These are phyloP conservation scores for Xylaria sp. DNA, from an alignment of 2,329 filamentous ascomycete genomes.

Conservation along the genomic window DNA sequence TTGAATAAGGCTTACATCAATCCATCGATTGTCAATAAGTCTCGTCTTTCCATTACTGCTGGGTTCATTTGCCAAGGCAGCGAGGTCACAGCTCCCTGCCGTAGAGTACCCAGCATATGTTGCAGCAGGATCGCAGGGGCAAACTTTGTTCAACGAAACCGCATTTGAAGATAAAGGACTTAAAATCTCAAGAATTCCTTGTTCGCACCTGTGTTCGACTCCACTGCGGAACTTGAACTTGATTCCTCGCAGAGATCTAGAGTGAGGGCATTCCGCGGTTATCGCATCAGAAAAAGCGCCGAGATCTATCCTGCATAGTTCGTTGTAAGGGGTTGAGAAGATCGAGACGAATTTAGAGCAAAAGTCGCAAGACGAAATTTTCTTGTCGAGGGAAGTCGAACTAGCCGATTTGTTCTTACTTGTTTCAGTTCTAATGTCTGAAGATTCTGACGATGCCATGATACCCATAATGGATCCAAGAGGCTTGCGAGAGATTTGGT, in stretches of 20 bases:
- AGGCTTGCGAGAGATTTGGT: background rate
- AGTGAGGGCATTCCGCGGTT: background rate
- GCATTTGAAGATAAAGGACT: background rate
- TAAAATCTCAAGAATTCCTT: background rate
- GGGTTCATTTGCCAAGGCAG: background rate
- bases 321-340: background rate
- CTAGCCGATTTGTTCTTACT: background rate
- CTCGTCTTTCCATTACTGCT: background rate
- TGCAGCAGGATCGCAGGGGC: background rate
- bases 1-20: background rate
- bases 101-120: background rate
- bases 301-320: background rate
- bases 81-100: background rate
- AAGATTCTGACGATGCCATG: background rate
- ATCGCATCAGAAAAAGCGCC: background rate
- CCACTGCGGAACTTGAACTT: background rate
- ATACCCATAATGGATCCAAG: too few relatives aligned
- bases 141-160: background rate
- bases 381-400: background rate
- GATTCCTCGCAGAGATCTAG: background rate
- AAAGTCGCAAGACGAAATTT: background rate
- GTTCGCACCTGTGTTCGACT: background rate
- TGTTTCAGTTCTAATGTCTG: background rate
- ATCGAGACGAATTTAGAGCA: background rate
- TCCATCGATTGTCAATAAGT: conserved; percentile 14